These are phyloP conservation scores for Prunus mume DNA, from an alignment of 306 rosid species.

Conservation along the genomic window DNA sequence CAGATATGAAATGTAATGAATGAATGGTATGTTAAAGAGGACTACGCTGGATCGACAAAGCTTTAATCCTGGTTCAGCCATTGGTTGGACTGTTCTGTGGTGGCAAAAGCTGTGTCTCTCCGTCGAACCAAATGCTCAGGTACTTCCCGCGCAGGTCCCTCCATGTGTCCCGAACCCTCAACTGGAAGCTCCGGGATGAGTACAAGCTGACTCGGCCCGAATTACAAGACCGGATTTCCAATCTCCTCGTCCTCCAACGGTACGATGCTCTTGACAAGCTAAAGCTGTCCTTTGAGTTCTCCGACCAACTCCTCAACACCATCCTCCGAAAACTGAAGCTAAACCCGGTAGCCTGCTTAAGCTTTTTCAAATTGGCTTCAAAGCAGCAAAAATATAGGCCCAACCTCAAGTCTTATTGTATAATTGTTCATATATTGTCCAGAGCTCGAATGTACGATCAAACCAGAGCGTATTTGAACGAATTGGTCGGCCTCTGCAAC, in stretches of 20 bases:
- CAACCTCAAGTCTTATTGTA: constrained; percentile 48
- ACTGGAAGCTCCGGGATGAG: constrained; percentile 65
- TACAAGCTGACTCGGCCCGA: constrained; percentile 44
- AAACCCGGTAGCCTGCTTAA: constrained; percentile 47
- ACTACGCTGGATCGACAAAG: too few relatives aligned
- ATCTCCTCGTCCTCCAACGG: constrained; percentile 65
- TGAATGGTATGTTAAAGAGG: too few relatives aligned
- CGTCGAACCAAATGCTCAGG: constrained; percentile 21
- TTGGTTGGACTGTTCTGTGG: not conserved
- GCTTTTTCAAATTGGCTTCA: constrained; percentile 54
- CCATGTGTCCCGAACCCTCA: constrained; percentile 46
- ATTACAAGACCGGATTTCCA: constrained; percentile 54
- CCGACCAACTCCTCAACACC: constrained; percentile 65
- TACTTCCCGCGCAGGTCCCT: constrained; percentile 25
- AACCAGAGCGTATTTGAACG: constrained; percentile 43
- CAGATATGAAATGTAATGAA: too few relatives aligned
- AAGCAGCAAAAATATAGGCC: constrained; percentile 61
- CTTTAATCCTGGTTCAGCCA: too few relatives aligned
- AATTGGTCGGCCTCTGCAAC: constrained; percentile 41
- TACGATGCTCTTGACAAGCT: constrained; percentile 45
- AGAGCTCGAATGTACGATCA: constrained; percentile 60
- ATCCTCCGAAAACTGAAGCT: constrained; percentile 66
- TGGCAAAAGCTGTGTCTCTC: not conserved
- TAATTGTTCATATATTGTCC: constrained; percentile 64
- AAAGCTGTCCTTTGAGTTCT: constrained; percentile 46